phyloP scores from a whole-genome alignment of 441 rosid species.

The Corymbia citriodora region DNA sequence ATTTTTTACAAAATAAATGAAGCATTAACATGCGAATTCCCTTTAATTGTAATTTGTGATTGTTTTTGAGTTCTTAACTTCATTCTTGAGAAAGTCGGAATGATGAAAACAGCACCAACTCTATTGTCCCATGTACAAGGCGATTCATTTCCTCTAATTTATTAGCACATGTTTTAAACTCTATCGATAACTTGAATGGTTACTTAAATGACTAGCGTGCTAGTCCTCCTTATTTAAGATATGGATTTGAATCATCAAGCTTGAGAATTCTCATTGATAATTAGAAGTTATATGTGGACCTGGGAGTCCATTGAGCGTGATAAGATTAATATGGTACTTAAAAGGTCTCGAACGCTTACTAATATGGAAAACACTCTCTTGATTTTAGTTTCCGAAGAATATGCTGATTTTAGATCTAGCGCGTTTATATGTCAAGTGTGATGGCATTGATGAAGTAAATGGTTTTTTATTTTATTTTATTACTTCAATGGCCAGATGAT shows the following conservation, averaged over 20 bases:
- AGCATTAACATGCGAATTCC: background rate
- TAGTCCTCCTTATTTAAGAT: background rate
- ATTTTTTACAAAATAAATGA: too few relatives aligned
- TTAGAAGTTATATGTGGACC: background rate
- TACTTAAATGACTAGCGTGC: background rate
- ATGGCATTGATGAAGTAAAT: background rate
- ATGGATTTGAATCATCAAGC: rapidly evolving
- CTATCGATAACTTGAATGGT: background rate
- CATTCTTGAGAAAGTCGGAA: background rate
- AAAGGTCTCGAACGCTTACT: rapidly evolving
- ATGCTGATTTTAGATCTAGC: background rate
- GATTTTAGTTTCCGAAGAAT: background rate
- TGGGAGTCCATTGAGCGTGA: background rate
- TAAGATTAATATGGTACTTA: background rate
- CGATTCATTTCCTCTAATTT: too few relatives aligned
- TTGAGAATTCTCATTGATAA: too few relatives aligned
- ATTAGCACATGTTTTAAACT: background rate
- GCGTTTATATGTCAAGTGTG: background rate
- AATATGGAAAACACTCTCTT: background rate
- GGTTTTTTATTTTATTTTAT: too few relatives aligned
- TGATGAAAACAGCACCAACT: background rate
- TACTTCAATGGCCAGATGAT: background rate
- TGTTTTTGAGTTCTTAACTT: background rate
- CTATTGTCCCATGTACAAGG: background rate
- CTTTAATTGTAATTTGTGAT: background rate